Evolutionary conservation across 352 stramenopile genomes (phyloP).

Genomic region (Globisporangium canariense): DNA sequence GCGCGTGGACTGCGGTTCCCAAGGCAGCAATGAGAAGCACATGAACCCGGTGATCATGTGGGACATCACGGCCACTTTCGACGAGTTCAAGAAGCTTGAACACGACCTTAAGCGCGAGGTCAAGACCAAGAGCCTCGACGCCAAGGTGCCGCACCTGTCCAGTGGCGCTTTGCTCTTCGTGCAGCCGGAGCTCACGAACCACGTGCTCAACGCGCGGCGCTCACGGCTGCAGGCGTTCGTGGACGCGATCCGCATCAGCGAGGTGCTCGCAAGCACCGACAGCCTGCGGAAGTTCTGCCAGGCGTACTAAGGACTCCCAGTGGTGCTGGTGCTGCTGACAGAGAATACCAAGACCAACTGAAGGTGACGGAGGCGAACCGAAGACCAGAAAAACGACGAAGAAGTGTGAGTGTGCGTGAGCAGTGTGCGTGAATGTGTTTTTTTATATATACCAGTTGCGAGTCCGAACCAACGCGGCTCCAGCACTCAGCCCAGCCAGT

Average conservation of each 20-base stretch:
- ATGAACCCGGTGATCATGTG: conserved; percentile 86
- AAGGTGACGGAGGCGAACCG: neutral
- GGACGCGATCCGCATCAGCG: conserved; percentile 39
- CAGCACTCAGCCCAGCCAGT: conserved; percentile 1
- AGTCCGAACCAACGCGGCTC: neutral
- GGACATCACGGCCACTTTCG: conserved; percentile 75
- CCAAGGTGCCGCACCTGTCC: conserved; percentile 61
- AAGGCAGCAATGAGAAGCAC: conserved; percentile 54
- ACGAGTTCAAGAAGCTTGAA: conserved; percentile 74
- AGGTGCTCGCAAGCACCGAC: conserved; percentile 38
- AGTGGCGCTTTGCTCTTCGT: conserved; percentile 66
- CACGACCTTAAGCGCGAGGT: conserved; percentile 63
- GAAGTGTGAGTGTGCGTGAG: conserved; percentile 1
- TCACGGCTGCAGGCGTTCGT: conserved; percentile 62
- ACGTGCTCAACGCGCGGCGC: conserved; percentile 66
- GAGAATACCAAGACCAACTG: neutral
- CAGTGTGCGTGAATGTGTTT: conserved; percentile 7
- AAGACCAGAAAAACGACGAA: conserved; percentile 1
- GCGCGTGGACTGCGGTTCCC: conserved; percentile 57
- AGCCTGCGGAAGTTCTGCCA: conserved; percentile 77
- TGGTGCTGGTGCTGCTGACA: neutral
- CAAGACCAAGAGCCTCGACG: conserved; percentile 47
- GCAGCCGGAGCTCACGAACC: conserved; percentile 55
- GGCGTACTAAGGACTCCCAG: conserved; percentile 34
- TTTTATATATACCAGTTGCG: neutral